Evolutionary conservation across 208 protist genomes (phyloP), one percentile per base, ranked within the genome.

Genomic region (Trypanosoma cruzi): DNA sequence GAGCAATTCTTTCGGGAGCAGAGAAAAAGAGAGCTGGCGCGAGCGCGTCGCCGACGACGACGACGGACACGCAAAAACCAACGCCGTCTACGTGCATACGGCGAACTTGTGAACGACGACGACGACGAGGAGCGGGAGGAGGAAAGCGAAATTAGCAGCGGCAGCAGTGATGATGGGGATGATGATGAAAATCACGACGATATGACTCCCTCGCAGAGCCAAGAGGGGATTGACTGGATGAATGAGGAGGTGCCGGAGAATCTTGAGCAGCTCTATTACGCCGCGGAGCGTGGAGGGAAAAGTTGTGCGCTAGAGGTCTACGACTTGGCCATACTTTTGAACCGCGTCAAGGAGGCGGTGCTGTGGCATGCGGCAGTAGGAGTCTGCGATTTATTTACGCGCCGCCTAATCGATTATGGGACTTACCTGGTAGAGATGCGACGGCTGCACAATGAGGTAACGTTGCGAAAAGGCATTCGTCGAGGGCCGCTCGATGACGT

Each of bases 291-390:
- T 52, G 81, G 75, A 8, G 86, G 88, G 22, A 80, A 82, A 49
- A 94, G 88, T 78, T 88, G 80, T 62, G 88, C 91, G 18, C 65
- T 94, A 20, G 85, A 92, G 59, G 62, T 82, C 42, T 91, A 93
- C 68, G 91, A 96, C 31, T 70, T 96, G 2, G 82, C 88, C 3
- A 78, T 90, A 13, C 68, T 92, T 34, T 68, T 96, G 13, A 81
- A 88, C 29, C 79, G 86, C 29, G 82, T 83, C 2, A 86, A 87
- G 59, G 80, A 89, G 31, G 57, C 73, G 13, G 73, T 89, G 32
- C 74, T 96, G 20, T 96, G 91, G 89, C 86, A 96, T 71, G 88
- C 91, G 10, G 88, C 88, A 6, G 71, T 96, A 0, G 91, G 91
- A 1, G 82, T 94, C 37, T 89, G 85, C 48, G 91, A 96, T 68